These are phyloP conservation scores for Colletotrichum sp. DNA, from an alignment of 2,329 filamentous ascomycete species.

Conservation along the genomic window DNA sequence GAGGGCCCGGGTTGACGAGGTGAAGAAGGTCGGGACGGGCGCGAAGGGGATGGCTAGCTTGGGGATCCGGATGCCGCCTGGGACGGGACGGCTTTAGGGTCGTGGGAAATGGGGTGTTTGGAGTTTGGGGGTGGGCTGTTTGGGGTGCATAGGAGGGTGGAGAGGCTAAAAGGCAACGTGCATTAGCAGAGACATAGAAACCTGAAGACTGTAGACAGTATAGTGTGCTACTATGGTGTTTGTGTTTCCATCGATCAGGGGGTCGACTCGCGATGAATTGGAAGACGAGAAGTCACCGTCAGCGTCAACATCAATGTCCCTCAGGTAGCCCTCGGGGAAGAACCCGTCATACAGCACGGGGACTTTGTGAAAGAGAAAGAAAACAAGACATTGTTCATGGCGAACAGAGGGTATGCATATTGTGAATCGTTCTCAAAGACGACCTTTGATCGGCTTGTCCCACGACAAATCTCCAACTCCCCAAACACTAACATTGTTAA, in stretches of 20 bases:
- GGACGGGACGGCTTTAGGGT: conserved; percentile 25
- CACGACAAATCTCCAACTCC: background rate
- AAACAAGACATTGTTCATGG: background rate
- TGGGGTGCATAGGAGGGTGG: background rate
- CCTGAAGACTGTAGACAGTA: background rate
- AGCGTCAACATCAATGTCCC: background rate
- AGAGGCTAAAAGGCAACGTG: background rate
- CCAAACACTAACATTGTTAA: fast-evolving
- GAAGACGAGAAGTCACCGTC: background rate
- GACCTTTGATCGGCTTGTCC: background rate
- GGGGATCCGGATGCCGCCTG: conserved; percentile 63
- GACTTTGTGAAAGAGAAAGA: fast-evolving
- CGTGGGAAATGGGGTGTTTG: background rate
- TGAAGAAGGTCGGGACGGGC: conserved; percentile 32
- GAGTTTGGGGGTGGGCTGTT: background rate
- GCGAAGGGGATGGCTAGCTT: conserved; percentile 30
- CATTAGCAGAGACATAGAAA: background rate
- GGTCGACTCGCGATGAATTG: background rate
- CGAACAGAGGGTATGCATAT: background rate
- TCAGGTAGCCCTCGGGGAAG: background rate
- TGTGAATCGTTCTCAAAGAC: background rate
- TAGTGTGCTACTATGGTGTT: fast-evolving
- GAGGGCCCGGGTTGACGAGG: conserved; percentile 81
- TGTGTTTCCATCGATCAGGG: background rate
- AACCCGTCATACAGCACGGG: background rate